phyloP scores from a whole-genome alignment of 495 filamentous ascomycete genomes.

The Opeltia flavorubescens region DNA sequence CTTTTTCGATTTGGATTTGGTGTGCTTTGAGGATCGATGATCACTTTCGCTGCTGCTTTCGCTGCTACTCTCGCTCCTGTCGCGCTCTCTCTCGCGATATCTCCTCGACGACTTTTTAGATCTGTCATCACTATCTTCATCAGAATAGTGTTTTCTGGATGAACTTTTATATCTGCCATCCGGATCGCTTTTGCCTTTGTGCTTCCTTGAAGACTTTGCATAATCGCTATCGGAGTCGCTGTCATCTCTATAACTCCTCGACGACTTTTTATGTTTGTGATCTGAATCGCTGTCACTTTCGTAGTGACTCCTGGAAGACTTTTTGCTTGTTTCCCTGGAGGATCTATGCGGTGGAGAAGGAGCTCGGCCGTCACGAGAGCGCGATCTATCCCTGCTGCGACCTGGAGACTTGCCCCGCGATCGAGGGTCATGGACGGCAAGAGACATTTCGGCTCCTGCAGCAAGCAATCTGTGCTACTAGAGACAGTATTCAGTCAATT shows the following conservation, averaged over 20 bases:
- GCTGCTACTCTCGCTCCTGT: conserved; percentile 13
- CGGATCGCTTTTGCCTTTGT: conserved; percentile 16
- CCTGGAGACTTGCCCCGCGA: conserved; percentile 45
- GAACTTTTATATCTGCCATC: conserved; percentile 8
- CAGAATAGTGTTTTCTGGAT: conserved; percentile 10
- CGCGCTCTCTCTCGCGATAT: conserved; percentile 3
- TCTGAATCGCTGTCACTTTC: conserved; percentile 13
- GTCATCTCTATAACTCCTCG: conserved; percentile 6
- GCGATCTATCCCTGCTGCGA: conserved; percentile 31
- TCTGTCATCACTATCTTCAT: background rate
- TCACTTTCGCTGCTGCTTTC: conserved; percentile 16
- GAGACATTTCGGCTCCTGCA: conserved; percentile 13
- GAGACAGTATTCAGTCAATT: background rate
- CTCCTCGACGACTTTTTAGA: conserved; percentile 7
- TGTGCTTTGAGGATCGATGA: background rate
- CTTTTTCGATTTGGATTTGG: conserved; percentile 4
- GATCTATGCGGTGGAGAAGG: conserved; percentile 21
- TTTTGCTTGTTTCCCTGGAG: conserved; percentile 9
- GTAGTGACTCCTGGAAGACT: conserved; percentile 15
- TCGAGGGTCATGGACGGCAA: conserved; percentile 43
- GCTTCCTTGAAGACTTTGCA: conserved; percentile 13
- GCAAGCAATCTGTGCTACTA: background rate
- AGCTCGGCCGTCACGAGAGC: conserved; percentile 32
- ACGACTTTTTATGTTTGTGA: conserved; percentile 1
- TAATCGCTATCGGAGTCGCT: conserved; percentile 13